A percentile compares a stretch with the other conserved stretches of the same genome.
These are phyloP conservation scores for Artemisia annua DNA, from an alignment of 129 eudicot genomes.

Conservation along the genomic window DNA sequence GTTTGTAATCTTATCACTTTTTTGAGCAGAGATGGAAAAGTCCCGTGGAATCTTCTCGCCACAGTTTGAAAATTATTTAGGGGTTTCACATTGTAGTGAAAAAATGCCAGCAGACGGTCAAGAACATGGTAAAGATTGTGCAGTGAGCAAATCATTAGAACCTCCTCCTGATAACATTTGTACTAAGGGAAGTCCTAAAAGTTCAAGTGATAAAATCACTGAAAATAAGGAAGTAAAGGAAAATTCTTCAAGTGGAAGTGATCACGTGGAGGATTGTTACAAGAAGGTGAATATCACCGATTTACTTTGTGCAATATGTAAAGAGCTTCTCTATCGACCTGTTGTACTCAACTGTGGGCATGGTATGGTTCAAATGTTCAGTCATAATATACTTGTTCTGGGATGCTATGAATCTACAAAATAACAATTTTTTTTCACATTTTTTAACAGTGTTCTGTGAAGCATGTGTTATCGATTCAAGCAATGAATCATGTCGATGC, in stretches of 20 bases:
- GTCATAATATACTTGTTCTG: not conserved
- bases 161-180: constrained; percentile 23
- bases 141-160: constrained; percentile 16
- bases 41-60: constrained; percentile 40
- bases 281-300: constrained; percentile 35
- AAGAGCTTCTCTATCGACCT: constrained; percentile 50
- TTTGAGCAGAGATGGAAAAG: constrained; percentile 46
- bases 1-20: not conserved
- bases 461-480: constrained; percentile 37
- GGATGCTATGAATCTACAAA: not conserved
- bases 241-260: constrained; percentile 14
- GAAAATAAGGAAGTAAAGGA: constrained; percentile 13
- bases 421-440: constrained; percentile 3
- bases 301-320: constrained; percentile 50
- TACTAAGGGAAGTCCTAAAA: constrained; percentile 20
- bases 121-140: constrained; percentile 25
- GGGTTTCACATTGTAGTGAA: constrained; percentile 26
- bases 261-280: constrained; percentile 20
- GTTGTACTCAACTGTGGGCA: constrained; percentile 76
- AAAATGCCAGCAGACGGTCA: constrained; percentile 4
- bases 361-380: constrained; percentile 33
- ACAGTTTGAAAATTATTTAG: constrained; percentile 41
- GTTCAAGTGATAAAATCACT: constrained; percentile 25
- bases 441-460: constrained; percentile 55
- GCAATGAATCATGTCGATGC: constrained; percentile 41